A percentile compares a stretch with the other conserved stretches of the same genome.
Conservation (phyloP, 2,329 filamentous ascomycete genomes). For the Trichoderma atroviride region DNA sequence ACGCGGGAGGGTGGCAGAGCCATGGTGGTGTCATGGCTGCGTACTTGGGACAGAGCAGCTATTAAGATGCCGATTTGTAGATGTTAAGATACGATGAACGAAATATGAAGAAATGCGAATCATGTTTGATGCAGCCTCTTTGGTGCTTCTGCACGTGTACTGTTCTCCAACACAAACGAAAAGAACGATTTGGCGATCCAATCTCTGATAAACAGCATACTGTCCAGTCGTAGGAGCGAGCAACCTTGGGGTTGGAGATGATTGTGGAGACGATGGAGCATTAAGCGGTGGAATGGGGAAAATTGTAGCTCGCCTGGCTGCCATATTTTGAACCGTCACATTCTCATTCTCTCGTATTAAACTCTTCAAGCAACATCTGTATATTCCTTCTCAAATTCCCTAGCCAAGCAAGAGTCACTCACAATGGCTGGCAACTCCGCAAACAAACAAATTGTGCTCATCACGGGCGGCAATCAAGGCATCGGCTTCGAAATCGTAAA, state of each 20-base stretch:
- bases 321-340: not conserved
- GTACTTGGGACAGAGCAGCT: constrained; percentile 33
- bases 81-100: not conserved
- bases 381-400: not conserved
- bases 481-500: constrained; percentile 19
- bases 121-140: not conserved
- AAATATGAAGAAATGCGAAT: not conserved
- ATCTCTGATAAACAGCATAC: not conserved
- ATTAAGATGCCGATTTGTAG: not conserved
- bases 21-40: constrained; percentile 38
- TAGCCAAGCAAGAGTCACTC: not conserved
- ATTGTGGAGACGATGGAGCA: not conserved
- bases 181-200: not conserved
- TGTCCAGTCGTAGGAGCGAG: not conserved
- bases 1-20: constrained; percentile 33
- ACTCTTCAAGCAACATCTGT: not conserved
- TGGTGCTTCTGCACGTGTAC: not conserved
- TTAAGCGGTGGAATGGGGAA: not conserved
- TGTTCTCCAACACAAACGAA: not conserved
- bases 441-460: constrained; percentile 13
- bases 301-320: not conserved
- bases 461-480: constrained; percentile 15
- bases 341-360: not conserved
- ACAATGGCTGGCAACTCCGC: constrained; percentile 9
- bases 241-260: not conserved